These are phyloP conservation scores for Botrytis sinoallii DNA, from an alignment of 2,329 filamentous ascomycete species.

Conservation along the genomic window DNA sequence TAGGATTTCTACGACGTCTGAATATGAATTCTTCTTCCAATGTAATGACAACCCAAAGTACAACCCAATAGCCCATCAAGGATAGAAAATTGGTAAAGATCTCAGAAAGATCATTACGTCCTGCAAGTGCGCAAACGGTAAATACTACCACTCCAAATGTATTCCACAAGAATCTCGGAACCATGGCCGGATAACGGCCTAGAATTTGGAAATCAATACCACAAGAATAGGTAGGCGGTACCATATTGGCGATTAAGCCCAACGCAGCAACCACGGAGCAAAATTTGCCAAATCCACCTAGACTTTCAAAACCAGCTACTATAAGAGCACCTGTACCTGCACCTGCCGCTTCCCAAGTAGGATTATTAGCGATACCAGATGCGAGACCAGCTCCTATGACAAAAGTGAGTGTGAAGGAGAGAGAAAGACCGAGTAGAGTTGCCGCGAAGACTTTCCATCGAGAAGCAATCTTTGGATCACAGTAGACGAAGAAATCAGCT, in stretches of 20 bases:
- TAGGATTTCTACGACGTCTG: slow-evolving; percentile 41
- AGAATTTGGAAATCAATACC: slow-evolving; percentile 68
- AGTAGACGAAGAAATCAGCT: slow-evolving; percentile 69
- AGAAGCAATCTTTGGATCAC: slow-evolving; percentile 46
- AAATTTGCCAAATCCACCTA: slow-evolving; percentile 63
- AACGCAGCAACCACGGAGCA: slow-evolving; percentile 63
- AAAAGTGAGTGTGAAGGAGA: slow-evolving; percentile 60
- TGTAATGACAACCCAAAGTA: slow-evolving; percentile 61
- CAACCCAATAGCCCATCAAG: slow-evolving; percentile 69
- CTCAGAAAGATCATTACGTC: slow-evolving; percentile 55
- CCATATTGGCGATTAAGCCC: slow-evolving; percentile 63
- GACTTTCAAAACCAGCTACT: slow-evolving; percentile 56
- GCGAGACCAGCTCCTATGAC: slow-evolving; percentile 61
- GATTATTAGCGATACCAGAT: slow-evolving; percentile 51
- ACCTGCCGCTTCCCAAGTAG: slow-evolving; percentile 57
- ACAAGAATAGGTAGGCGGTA: slow-evolving; percentile 61
- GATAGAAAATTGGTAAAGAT: slow-evolving; percentile 70
- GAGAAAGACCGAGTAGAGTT: slow-evolving; percentile 53
- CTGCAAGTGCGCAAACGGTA: slow-evolving; percentile 61
- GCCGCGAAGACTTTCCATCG: slow-evolving; percentile 52
- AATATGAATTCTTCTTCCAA: slow-evolving; percentile 63
- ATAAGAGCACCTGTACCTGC: slow-evolving; percentile 62
- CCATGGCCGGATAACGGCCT: slow-evolving; percentile 52
- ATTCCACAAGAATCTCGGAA: slow-evolving; percentile 65
- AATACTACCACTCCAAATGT: slow-evolving; percentile 60